Conservation (phyloP, 2,329 filamentous ascomycete genomes). For the Davidsoniella virescens region DNA sequence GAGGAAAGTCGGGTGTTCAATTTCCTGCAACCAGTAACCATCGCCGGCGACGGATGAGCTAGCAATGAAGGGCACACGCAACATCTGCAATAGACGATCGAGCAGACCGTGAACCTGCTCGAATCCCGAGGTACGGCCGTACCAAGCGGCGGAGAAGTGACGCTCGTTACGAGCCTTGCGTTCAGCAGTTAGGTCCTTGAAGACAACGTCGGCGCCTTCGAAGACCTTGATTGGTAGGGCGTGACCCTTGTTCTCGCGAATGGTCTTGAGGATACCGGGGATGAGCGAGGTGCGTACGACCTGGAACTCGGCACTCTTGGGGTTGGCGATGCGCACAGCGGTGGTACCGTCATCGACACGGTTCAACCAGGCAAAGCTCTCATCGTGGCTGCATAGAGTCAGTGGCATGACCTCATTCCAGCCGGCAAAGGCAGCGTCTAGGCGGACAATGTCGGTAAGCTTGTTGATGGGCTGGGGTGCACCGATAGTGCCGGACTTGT, state of each 20-base stretch:
- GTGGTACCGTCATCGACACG: slow-evolving; percentile 72
- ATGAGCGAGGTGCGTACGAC: slow-evolving; percentile 76
- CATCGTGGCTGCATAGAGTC: slow-evolving; percentile 91
- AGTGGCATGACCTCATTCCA: slow-evolving; percentile 95
- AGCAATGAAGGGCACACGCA: slow-evolving; percentile 65
- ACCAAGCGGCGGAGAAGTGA: slow-evolving; percentile 92
- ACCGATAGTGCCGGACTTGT: slow-evolving; percentile 71
- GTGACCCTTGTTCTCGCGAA: slow-evolving; percentile 84
- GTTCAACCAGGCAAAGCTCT: slow-evolving; percentile 94
- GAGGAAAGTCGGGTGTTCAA: slow-evolving; percentile 85
- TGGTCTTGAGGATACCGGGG: slow-evolving; percentile 80
- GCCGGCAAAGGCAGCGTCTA: slow-evolving; percentile 81
- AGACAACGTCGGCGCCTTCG: slow-evolving; percentile 77
- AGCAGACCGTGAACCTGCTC: slow-evolving; percentile 89
- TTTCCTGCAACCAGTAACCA: slow-evolving; percentile 88
- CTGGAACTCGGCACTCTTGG: slow-evolving; percentile 87
- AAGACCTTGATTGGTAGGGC: slow-evolving; percentile 81
- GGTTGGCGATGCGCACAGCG: slow-evolving; percentile 74
- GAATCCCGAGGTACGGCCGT: slow-evolving; percentile 86
- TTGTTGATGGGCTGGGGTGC: slow-evolving; percentile 87
- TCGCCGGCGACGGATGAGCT: slow-evolving; percentile 39
- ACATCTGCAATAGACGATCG: slow-evolving; percentile 83
- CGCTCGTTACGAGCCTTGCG: slow-evolving; percentile 82
- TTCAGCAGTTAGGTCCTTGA: slow-evolving; percentile 71
- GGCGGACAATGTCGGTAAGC: slow-evolving; percentile 75